Evolutionary conservation across 371 early-diverging fungal genomes (phyloP), one percentile per base, ranked within the genome.

Genomic region (Mortierella sp.): DNA sequence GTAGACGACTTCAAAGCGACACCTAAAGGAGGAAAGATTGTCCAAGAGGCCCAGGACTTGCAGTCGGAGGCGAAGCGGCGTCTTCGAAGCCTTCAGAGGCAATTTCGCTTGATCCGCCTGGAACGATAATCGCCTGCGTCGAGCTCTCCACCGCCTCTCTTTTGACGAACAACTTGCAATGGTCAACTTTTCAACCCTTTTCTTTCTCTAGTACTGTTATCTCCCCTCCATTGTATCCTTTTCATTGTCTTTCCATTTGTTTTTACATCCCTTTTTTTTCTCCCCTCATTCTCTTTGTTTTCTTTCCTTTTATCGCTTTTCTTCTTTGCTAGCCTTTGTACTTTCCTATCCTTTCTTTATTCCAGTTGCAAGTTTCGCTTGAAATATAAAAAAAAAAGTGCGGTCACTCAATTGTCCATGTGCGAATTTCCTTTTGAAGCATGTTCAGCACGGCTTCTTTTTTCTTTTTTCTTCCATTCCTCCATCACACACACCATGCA

Each of bases 1-100:
- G 43, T 79, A 26, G 55, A 71, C 14, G 44, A 73, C 13, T 55
- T 76, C 45, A 66, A 68, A 66, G 34, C 72, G 14, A 80, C 65
- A 39, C 47, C 61, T 0, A 50, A 70, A 22, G 76, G 80, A 14
- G 34, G 64, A 14, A 71, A 75, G 66, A 24, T 72, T 50, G 47
- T 68, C 22, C 71, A 68, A 14, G 69, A 75, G 24, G 80, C 70
- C 29, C 26, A 58, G n/a, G 64, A 34, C 6, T 39, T 79, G 14
- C 64, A 79, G 69, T 43, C 67, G 50, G 76, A 75, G 19, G 68
- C 45, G 24, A 55, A 44, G 40, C 63, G 68, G 11, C 53, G 29
- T 4, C 39, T 43, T 47, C 58, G 29, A 37, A 37, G 45, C 26
- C 39, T 71, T 13, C 31, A 71, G 16, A 22, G 64, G 37, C 41